phyloP scores from a whole-genome alignment of 176 grass and related monocot species.

The Musa acuminata region DNA sequence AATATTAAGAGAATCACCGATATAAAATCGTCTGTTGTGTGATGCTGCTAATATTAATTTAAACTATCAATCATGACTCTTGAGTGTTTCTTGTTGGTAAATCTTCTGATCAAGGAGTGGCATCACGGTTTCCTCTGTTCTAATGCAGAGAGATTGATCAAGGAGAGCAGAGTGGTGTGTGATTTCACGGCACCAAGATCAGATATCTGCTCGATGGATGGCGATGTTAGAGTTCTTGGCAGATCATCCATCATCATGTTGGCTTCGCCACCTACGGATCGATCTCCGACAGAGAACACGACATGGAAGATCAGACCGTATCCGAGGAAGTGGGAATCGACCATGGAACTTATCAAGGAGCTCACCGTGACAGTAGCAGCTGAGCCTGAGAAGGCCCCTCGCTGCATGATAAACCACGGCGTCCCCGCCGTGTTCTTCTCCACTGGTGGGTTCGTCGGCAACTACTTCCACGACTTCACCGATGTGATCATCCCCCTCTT shows the following conservation, averaged over 20 bases:
- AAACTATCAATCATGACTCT: too few species aligned
- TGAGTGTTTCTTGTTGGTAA: too few species aligned
- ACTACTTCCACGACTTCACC: conserved; percentile 35
- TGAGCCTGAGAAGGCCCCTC: background rate
- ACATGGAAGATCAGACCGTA: conserved; percentile 31
- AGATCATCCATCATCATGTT: conserved; percentile 16
- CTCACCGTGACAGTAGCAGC: conserved; percentile 11
- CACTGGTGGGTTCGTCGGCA: conserved; percentile 26
- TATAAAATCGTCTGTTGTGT: too few species aligned
- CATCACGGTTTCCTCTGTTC: background rate
- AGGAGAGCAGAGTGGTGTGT: conserved; percentile 19
- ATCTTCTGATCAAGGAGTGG: too few species aligned
- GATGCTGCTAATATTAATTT: too few species aligned
- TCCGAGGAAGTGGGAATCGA: conserved; percentile 32
- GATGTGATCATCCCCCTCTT: conserved; percentile 35
- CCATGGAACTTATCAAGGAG: conserved; percentile 32
- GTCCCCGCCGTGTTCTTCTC: conserved; percentile 33
- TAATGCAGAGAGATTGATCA: conserved; percentile 2
- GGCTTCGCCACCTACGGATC: conserved; percentile 9
- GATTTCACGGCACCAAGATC: conserved; percentile 34
- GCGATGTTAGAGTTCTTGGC: conserved; percentile 31
- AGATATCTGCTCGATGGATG: conserved; percentile 27
- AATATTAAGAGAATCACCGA: too few species aligned
- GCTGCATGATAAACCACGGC: conserved; percentile 22
- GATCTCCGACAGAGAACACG: background rate